Evolutionary conservation across 192 early-diverging fungal species (phyloP).

Genomic region (Linnemannia hyalina): DNA sequence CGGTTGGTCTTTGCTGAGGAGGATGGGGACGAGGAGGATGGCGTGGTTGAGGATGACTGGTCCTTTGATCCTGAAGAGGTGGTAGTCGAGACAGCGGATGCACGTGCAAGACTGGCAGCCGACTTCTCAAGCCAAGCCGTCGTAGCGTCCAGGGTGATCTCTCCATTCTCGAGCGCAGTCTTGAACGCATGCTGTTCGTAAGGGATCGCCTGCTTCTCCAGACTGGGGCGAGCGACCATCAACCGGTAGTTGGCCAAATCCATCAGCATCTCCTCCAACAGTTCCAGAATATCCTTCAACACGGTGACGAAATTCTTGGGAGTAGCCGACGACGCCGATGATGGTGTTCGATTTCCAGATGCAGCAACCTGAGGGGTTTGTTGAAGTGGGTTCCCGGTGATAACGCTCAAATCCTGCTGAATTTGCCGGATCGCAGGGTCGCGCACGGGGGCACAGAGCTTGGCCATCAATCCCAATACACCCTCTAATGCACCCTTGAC

Average conservation of each 20-base stretch:
- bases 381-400: conserved; percentile 7
- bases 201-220: conserved; percentile 77
- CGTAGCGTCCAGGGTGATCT: conserved; percentile 65
- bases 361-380: not conserved
- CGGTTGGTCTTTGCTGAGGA: conserved; percentile 5
- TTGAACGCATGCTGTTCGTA: conserved; percentile 83
- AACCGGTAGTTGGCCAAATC: conserved; percentile 87
- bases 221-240: conserved; percentile 72
- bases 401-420: conserved; percentile 19
- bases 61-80: conserved; percentile 12
- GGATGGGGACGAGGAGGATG: not conserved
- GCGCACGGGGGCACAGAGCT: conserved; percentile 84
- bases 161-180: conserved; percentile 59
- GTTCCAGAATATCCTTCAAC: conserved; percentile 63
- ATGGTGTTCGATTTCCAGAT: not conserved
- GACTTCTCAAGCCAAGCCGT: conserved; percentile 72
- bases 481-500: conserved; percentile 58
- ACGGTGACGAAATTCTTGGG: conserved; percentile 61
- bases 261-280: conserved; percentile 83
- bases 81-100: conserved; percentile 40
- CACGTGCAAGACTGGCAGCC: conserved; percentile 13
- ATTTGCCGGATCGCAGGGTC: conserved; percentile 66
- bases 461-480: conserved; percentile 70
- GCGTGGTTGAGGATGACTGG: not conserved
- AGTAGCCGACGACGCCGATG: conserved; percentile 7